Evolutionary conservation across 2,329 filamentous ascomycete genomes (phyloP).

Genomic region (Verticillium dahliae): DNA sequence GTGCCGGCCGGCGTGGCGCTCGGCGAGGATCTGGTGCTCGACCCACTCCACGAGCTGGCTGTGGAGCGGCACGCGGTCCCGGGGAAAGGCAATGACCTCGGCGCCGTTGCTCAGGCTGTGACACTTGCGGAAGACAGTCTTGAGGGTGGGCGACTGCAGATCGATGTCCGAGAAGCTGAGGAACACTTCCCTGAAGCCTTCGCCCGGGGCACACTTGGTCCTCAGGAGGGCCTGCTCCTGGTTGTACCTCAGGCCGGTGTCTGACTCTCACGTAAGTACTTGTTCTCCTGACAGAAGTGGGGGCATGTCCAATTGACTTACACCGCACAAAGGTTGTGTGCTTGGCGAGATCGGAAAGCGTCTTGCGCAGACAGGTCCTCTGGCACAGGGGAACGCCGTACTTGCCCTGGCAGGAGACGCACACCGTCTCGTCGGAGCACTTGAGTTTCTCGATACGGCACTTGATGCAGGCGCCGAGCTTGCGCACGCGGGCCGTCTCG

Average conservation of each 20-base stretch:
- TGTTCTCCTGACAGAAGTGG: neutral
- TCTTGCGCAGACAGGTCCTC: conserved; percentile 3
- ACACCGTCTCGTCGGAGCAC: conserved; percentile 1
- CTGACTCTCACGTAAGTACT: neutral
- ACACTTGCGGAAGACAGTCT: conserved; percentile 2
- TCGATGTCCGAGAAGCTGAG: conserved; percentile 1
- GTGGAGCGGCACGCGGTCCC: neutral
- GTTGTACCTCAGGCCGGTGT: neutral
- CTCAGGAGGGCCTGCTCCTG: conserved; percentile 2
- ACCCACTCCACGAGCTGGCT: conserved; percentile 1
- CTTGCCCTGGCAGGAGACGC: conserved; percentile 4
- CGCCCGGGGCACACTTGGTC: neutral
- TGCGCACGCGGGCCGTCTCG: conserved; percentile 5
- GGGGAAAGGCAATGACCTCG: neutral
- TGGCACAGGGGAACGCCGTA: conserved; percentile 1
- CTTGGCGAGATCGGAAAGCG: neutral
- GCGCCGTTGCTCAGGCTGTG: neutral
- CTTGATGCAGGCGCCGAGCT: conserved; percentile 5
- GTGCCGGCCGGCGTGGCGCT: neutral
- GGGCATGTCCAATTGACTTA: neutral
- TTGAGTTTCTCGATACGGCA: conserved; percentile 6
- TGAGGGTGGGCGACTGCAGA: neutral
- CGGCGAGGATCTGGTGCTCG: neutral
- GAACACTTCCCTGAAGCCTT: neutral
- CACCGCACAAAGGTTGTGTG: conserved; percentile 1